phyloP scores from a whole-genome alignment of 208 protist species.

The Wallacemonas sp. region DNA sequence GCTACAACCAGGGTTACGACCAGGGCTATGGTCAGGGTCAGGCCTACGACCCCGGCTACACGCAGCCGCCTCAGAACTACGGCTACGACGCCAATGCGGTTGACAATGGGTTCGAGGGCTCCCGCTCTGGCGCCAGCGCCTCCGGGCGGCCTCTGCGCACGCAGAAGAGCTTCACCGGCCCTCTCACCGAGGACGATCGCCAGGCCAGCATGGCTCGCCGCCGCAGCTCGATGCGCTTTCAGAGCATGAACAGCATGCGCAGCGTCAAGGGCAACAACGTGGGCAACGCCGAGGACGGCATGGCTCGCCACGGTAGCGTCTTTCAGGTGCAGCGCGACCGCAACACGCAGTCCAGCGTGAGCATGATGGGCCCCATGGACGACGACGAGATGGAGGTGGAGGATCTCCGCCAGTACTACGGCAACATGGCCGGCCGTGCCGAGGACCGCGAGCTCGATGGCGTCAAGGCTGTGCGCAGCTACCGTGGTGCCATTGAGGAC shows the following conservation, averaged over 20 bases:
- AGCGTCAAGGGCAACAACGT: slow-evolving; percentile 12
- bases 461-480: slow-evolving; percentile 43
- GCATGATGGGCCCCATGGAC: slow-evolving; percentile 37
- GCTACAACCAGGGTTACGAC: slow-evolving; percentile 8
- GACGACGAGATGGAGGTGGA: slow-evolving; percentile 37
- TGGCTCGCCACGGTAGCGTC: slow-evolving; percentile 52
- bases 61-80: slow-evolving; percentile 13
- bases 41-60: slow-evolving; percentile 4
- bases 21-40: slow-evolving; percentile 12
- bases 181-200: slow-evolving; percentile 27
- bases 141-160: slow-evolving; percentile 14
- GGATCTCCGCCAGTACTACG: slow-evolving; percentile 61
- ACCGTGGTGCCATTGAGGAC: slow-evolving; percentile 56
- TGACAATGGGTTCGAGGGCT: neutral
- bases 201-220: slow-evolving; percentile 29
- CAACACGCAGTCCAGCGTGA: slow-evolving; percentile 53
- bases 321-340: slow-evolving; percentile 43
- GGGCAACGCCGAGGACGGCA: slow-evolving; percentile 27
- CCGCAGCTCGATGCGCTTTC: slow-evolving; percentile 24
- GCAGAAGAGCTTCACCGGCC: slow-evolving; percentile 46
- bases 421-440: slow-evolving; percentile 60
- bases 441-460: slow-evolving; percentile 44
- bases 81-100: slow-evolving; percentile 1
- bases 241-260: slow-evolving; percentile 15
- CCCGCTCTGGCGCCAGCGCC: neutral